phyloP scores from a whole-genome alignment of 78 protist species.

The Dictyostelium firmibasis region DNA sequence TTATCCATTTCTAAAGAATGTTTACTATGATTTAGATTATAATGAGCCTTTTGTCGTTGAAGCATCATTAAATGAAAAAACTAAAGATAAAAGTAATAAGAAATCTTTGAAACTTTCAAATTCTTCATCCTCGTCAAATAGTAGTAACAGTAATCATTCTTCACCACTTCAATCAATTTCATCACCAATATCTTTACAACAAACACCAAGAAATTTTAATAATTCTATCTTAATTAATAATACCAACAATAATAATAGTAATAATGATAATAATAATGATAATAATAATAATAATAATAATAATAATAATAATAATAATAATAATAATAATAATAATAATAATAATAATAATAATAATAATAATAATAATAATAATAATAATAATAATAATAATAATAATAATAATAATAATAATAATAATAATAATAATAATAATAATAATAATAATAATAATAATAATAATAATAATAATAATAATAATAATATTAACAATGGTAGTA shows the following conservation, averaged over 20 bases:
- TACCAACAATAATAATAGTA: neutral
- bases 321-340: neutral
- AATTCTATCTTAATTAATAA: neutral
- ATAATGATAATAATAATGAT: too few relatives aligned
- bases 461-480: neutral
- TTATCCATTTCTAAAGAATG: slow-evolving; percentile 5
- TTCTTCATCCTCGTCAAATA: neutral
- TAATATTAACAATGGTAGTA: neutral
- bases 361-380: neutral
- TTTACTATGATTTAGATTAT: slow-evolving; percentile 32
- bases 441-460: neutral
- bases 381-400: neutral
- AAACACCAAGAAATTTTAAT: neutral
- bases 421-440: neutral
- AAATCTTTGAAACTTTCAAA: neutral
- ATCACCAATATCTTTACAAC: neutral
- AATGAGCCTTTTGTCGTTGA: slow-evolving; percentile 2
- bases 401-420: neutral
- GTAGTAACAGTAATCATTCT: neutral
- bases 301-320: neutral
- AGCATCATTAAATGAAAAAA: neutral
- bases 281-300: too few relatives aligned
- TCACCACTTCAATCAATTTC: neutral
- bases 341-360: neutral
- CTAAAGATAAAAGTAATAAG: neutral